A percentile compares a stretch with the other conserved stretches of the same genome.
Evolutionary conservation across 202 grass and related monocot genomes (phyloP).

Genomic region (Panicum virgatum): DNA sequence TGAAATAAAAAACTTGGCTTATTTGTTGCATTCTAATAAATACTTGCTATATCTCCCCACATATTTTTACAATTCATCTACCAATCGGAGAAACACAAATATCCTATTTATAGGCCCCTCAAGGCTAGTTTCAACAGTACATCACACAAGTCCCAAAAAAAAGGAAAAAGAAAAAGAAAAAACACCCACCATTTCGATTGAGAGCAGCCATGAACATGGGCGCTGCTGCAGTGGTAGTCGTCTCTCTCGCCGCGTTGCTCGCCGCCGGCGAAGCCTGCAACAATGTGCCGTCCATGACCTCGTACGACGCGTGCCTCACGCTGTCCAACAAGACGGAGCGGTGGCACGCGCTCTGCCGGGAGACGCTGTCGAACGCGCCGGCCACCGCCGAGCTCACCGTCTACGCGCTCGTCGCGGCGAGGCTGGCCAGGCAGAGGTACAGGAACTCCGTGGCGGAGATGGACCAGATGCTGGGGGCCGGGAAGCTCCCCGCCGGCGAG

Average conservation of each 20-base stretch:
- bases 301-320: neutral
- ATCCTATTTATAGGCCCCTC: neutral
- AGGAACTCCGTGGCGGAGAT: neutral
- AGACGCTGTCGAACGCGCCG: neutral
- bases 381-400: neutral
- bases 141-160: too few relatives aligned
- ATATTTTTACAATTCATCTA: neutral
- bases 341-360: slow-evolving; percentile 6
- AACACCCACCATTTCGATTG: too few relatives aligned
- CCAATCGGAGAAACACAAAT: neutral
- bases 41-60: neutral
- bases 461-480: neutral
- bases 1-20: neutral
- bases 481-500: neutral
- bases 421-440: neutral
- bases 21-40: neutral
- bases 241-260: neutral
- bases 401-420: neutral
- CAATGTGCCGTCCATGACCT: neutral
- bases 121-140: neutral
- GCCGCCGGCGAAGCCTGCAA: neutral
- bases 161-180: too few relatives aligned
- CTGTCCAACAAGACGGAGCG: neutral
- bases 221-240: neutral
- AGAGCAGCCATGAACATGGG: neutral